Percentiles rank a stretch among this genome's conserved stretches.
Conservation (phyloP, 1,284 basidiomycete species). For the Apiotrichum laibachii region DNA sequence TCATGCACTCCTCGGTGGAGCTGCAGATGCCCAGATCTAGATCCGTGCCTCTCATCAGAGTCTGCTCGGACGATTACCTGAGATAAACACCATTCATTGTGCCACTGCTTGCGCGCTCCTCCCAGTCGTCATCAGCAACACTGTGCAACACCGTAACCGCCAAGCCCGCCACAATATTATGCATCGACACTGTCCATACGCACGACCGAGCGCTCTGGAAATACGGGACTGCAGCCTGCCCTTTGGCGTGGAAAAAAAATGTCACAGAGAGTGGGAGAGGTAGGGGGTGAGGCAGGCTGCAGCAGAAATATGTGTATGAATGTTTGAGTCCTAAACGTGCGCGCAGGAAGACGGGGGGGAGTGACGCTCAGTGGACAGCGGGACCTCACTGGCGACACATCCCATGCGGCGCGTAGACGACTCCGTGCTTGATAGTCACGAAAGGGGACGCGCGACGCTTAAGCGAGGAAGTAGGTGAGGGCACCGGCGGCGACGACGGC, state of each 20-base stretch:
- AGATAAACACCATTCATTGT: no score
- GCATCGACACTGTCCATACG: constrained; percentile 9
- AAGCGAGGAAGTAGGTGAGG: constrained; percentile 13
- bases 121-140: no score
- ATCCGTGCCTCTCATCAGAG: no score
- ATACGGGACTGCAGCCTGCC: not conserved
- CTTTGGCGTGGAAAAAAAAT: not conserved
- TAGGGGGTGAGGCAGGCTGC: not conserved
- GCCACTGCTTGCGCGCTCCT: no score
- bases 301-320: not conserved
- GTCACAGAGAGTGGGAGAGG: not conserved
- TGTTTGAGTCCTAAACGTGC: no score
- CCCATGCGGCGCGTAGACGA: no score
- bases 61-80: no score
- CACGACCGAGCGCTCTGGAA: constrained; percentile 1
- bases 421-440: no score
- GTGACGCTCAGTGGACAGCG: not conserved
- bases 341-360: not conserved
- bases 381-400: no score
- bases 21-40: no score
- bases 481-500: constrained; percentile 13
- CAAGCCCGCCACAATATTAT: constrained; percentile 4
- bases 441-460: not conserved
- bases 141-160: no score
- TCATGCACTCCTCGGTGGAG: no score